Conservation (phyloP, 202 grass and related monocot genomes). For the Saccharum hybrid region DNA sequence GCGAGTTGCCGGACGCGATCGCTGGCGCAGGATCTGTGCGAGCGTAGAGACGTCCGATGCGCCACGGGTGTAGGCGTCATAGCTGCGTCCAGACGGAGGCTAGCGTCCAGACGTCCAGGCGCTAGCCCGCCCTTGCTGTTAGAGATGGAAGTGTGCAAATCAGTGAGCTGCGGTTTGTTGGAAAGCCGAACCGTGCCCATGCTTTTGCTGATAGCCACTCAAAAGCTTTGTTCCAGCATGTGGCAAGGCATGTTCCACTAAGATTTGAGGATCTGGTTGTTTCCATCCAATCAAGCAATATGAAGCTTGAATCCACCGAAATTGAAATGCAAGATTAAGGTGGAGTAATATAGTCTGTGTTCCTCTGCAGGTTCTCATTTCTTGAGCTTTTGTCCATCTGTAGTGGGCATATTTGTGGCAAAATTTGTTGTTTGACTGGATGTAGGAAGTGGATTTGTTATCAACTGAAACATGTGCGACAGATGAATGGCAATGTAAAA, state of each 20-base stretch:
- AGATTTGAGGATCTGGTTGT: constrained; percentile 77
- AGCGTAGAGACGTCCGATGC: no score
- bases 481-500: constrained; percentile 1
- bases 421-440: constrained; percentile 19
- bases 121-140: no score
- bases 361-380: constrained; percentile 2
- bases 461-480: not conserved
- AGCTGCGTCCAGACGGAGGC: no score
- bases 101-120: no score
- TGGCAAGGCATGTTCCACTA: constrained; percentile 70
- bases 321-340: constrained; percentile 74
- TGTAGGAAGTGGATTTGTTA: not conserved
- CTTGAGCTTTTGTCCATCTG: not conserved
- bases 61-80: no score
- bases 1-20: no score
- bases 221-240: constrained; percentile 90
- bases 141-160: no score
- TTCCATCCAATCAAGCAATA: constrained; percentile 61
- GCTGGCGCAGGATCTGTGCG: no score
- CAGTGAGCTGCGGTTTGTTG: not conserved
- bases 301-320: constrained; percentile 60
- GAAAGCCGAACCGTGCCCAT: not conserved
- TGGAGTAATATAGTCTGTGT: not conserved
- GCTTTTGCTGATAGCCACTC: constrained; percentile 3
- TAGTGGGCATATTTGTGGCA: not conserved